Evolutionary conservation across 2,329 filamentous ascomycete genomes (phyloP), one percentile per base, ranked within the genome.

Genomic region (Exophiala aquamarina): DNA sequence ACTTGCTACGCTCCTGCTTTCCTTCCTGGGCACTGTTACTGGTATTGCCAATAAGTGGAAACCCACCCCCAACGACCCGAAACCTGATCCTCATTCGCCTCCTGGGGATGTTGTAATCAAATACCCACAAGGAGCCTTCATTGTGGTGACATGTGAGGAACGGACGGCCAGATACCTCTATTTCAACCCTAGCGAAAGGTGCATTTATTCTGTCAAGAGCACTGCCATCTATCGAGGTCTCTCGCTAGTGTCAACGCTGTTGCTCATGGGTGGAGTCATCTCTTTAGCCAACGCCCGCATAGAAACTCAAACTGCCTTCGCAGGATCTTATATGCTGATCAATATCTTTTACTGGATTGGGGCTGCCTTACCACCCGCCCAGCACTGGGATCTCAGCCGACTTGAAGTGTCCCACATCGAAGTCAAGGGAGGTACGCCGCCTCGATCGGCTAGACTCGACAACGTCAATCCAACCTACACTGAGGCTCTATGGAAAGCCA

Each of bases 241-340:
- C 10, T 73, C 73, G n/a, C 60, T 78, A 17, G 54, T 75, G 3
- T 74, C 72, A 50, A 77, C 74, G 4, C 61, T 76, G 36, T 65
- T 77, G 61, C 68, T 78, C 39, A 77, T 78, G 74, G 65, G 72
- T 29, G 74, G 75, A 10, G 73, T 78, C 53, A 73, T 78, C 33
- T 69, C 66, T 33, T 68, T 78, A 3, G 74, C 72, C 51, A 78
- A 77, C 45, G 69, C 74, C 3, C 68, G 67, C 18, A 69, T 74
- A 9, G 63, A 71, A 33, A 61, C 70, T 0, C 75, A 78, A 51
- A 68, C 75, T 26, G 71, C 68, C 2, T 77, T 74, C 69, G 74
- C 72, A 0, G 72, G 63, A 1, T 67, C 72, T 0, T 78, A 74
- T 56, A 71, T 77, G 63, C 57, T 75, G 10, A 69, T 76, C 29